Evolutionary conservation across 2,329 filamentous ascomycete genomes (phyloP), one percentile per base, ranked within the genome.

Genomic region (Venturiaceae sp.): DNA sequence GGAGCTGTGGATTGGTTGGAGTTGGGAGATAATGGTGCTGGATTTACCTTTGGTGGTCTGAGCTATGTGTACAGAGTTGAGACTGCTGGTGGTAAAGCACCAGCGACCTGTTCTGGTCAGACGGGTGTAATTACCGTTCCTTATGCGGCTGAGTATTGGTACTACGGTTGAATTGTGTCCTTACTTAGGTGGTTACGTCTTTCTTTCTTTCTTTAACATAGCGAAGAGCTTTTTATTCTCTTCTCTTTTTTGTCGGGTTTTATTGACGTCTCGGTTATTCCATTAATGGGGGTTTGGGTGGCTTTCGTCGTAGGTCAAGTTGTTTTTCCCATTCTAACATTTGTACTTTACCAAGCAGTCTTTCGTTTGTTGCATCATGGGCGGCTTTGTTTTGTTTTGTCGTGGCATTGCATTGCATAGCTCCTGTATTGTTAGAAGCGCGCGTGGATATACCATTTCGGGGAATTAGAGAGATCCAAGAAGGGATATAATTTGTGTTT

Each of bases 121-220:
- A 62, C 16, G 0, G 58, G 50, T 19, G 66, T 66, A 36, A 54
- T 74, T 57, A 68, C 73, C 58, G 72, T 76, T 16, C 68, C 71
- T 30, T 80, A 80, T 63, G 70, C 74, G 4, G 74, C 77, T 2
- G 69, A 75, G 63, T 77, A 79, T 64, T 78, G 75, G 75, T 73
- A 77, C 56, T 78, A 73, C 62, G 72, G 69, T 34, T 57, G 37
- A 39, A n/a, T 7, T 13, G 14, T 50, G 14, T n/a, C 9, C 14
- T 9, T 41, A 4, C 13, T 39, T 39, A 14, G 44, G 14, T n/a
- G 21, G 23, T 9, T 30, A 16, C 3, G 14, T 30, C 11, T 16
- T 14, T 46, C 28, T 46, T 19, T 14, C 13, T 7, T 30, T 47
- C 30, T 26, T 26, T 11, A 30, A 11, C 26, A 34, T 28, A 16